phyloP scores from a whole-genome alignment of 2,329 filamentous ascomycete genomes.

The Gnomoniopsis sp. region DNA sequence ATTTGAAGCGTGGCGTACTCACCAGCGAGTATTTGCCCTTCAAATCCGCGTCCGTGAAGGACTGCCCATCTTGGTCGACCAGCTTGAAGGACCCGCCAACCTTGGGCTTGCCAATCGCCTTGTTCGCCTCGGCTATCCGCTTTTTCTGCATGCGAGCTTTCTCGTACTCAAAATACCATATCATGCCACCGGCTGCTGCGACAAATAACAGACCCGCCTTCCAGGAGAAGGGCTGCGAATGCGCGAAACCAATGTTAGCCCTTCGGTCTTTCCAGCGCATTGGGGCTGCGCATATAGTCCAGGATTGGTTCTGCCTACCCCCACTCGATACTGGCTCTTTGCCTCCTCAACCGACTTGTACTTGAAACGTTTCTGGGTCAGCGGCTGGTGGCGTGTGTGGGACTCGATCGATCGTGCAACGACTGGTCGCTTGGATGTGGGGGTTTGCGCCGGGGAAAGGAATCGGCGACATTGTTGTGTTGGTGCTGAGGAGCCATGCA shows the following conservation, averaged over 20 bases:
- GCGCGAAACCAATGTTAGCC: slow-evolving; percentile 14
- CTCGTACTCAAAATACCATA: slow-evolving; percentile 90
- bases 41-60: slow-evolving; percentile 75
- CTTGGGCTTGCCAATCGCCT: slow-evolving; percentile 88
- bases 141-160: slow-evolving; percentile 88
- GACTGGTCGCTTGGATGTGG: slow-evolving; percentile 21
- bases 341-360: slow-evolving; percentile 57
- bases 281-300: background rate
- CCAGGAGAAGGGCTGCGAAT: slow-evolving; percentile 79
- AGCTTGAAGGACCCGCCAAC: slow-evolving; percentile 86
- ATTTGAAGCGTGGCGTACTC: background rate
- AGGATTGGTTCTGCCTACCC: slow-evolving; percentile 36
- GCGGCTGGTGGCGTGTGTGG: slow-evolving; percentile 23
- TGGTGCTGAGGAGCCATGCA: slow-evolving; percentile 26
- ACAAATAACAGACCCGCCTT: slow-evolving; percentile 87
- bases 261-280: background rate
- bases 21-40: slow-evolving; percentile 82
- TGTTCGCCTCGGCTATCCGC: slow-evolving; percentile 84
- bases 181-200: slow-evolving; percentile 69
- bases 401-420: slow-evolving; percentile 16
- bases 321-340: slow-evolving; percentile 54
- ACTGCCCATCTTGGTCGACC: slow-evolving; percentile 74
- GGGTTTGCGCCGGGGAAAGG: slow-evolving; percentile 32
- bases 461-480: slow-evolving; percentile 40
- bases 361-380: slow-evolving; percentile 36